A percentile compares a stretch with the other conserved stretches of the same genome.
phyloP scores from a whole-genome alignment of 169 alveolate genomes.

The Plasmodium blacklocki region DNA sequence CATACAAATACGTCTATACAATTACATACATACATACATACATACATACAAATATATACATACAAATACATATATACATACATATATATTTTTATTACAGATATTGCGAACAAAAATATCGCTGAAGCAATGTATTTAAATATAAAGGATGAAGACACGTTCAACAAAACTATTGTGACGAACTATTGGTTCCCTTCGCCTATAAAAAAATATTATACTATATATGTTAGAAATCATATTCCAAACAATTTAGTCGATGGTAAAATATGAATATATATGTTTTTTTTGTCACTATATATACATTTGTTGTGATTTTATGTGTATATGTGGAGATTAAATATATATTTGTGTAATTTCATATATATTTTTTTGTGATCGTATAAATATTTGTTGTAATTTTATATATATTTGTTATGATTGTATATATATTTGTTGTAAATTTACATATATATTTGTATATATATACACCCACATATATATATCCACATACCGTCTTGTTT shows the following conservation, averaged over 20 bases:
- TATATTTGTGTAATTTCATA: neutral
- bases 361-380: too few relatives aligned
- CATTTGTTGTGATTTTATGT: too few relatives aligned
- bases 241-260: slow-evolving; percentile 37
- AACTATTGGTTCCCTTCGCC: slow-evolving; percentile 54
- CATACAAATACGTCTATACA: too few relatives aligned
- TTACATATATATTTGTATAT: too few relatives aligned
- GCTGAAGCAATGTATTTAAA: slow-evolving; percentile 56
- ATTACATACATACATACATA: too few relatives aligned
- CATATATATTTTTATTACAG: too few relatives aligned
- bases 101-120: slow-evolving; percentile 19
- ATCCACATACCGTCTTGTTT: too few relatives aligned
- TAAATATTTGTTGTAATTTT: too few relatives aligned
- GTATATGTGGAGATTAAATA: too few relatives aligned
- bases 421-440: neutral
- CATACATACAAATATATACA: neutral
- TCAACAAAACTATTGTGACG: slow-evolving; percentile 14
- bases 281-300: neutral
- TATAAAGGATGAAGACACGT: slow-evolving; percentile 27
- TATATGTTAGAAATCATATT: slow-evolving; percentile 7
- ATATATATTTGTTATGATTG: too few relatives aligned
- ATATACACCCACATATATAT: too few relatives aligned
- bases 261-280: neutral
- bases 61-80: too few relatives aligned
- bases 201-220: slow-evolving; percentile 41